Evolutionary conservation across 257 asterid species (phyloP), one percentile per base, ranked within the genome.

Genomic region (Penstemon barbatus): DNA sequence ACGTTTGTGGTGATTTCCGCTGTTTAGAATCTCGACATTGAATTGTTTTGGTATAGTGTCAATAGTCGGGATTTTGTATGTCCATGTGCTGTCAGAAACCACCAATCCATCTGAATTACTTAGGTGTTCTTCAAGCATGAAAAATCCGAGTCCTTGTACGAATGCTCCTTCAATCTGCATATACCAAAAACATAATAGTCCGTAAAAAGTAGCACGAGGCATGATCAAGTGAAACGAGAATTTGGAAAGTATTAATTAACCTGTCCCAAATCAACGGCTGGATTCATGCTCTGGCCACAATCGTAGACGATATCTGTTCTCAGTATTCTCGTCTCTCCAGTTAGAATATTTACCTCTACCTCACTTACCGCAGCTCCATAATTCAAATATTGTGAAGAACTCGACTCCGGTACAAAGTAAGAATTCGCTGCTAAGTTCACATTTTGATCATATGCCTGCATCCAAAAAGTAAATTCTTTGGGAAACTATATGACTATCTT

Each of bases 241-340:
- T 40, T 18, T 39, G 50, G 25, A 50, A 40, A 3, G 56, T 36
- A 18, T 1, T 25, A 25, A 25, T 25, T 25, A 71, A 84, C 96
- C 95, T 89, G 96, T 72, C 95, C 96, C 80, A 89, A 63, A 80
- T 89, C 95, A 38, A 89, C 83, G 7, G 90, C 92, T 7, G 95
- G 92, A 48, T 87, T 89, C 86, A 89, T 56, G 86, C 95, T 89
- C 79, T 85, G 96, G 52, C 96, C 96, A 48, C 90, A 89, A 71
- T 89, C 96, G 65, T 89, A 89, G 50, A 85, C 75, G 33, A 89
- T 86, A 75, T 86, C 88, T 9, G 88, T 63, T 72, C 73, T 76
- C 77, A 86, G 60, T 63, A 85, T 71, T 64, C 69, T 75, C 11
- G 90, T 80, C 62, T 85, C 87, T 74, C 96, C 92, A 0, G 95